Percentiles rank a stretch among this genome's conserved stretches.
phyloP scores from a whole-genome alignment of 345 rosid species.

The Durio zibethinus region DNA sequence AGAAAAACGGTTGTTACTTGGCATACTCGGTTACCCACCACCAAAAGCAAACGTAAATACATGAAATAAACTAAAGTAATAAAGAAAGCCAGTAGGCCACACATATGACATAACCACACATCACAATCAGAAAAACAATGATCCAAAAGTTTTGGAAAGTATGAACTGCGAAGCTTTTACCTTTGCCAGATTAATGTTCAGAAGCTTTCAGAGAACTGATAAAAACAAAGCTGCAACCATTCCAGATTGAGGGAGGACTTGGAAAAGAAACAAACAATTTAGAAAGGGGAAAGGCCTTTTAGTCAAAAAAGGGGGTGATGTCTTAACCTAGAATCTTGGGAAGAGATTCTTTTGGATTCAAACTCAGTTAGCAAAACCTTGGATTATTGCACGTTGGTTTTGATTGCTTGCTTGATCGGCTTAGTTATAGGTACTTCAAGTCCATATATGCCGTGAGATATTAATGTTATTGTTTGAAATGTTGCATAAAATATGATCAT shows the following conservation, averaged over 20 bases:
- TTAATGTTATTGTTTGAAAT: neutral
- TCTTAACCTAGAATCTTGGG: neutral
- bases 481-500: too few species aligned
- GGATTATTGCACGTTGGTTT: neutral
- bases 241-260: neutral
- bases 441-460: neutral
- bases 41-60: neutral
- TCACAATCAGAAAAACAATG: neutral
- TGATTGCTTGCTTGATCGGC: neutral
- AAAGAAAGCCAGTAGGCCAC: neutral
- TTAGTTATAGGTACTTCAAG: neutral
- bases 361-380: neutral
- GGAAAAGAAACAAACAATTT: neutral
- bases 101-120: neutral
- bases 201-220: neutral
- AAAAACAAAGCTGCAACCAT: neutral
- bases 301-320: neutral
- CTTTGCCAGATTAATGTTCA: neutral
- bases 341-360: neutral
- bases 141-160: neutral
- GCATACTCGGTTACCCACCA: neutral
- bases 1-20: neutral
- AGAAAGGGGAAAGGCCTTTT: neutral
- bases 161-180: neutral
- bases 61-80: neutral